phyloP scores from a whole-genome alignment of 2,329 filamentous ascomycete genomes.

The Cercospora sojina region DNA sequence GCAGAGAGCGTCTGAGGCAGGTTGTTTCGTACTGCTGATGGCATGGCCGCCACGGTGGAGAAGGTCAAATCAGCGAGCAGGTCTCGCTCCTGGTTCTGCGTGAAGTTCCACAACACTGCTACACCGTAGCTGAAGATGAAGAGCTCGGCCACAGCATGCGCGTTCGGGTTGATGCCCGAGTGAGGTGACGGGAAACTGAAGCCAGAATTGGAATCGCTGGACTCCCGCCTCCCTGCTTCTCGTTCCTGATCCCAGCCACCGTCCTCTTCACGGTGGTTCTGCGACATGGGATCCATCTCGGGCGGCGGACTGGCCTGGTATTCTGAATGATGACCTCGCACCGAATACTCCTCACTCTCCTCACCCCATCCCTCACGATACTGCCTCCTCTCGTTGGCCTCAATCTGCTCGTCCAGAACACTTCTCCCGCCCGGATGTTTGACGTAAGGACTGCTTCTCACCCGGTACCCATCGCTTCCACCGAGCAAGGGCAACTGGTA shows the following conservation, averaged over 20 bases:
- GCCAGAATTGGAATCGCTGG: slow-evolving; percentile 36
- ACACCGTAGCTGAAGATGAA: slow-evolving; percentile 97
- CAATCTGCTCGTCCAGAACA: slow-evolving; percentile 90
- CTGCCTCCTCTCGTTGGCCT: slow-evolving; percentile 83
- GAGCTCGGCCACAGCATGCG: slow-evolving; percentile 85
- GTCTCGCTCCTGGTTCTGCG: slow-evolving; percentile 92
- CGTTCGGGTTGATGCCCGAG: slow-evolving; percentile 63
- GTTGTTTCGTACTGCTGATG: slow-evolving; percentile 20
- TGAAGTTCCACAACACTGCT: slow-evolving; percentile 98
- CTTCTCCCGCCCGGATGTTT: slow-evolving; percentile 93
- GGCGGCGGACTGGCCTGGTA: slow-evolving; percentile 24
- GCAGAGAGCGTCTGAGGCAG: slow-evolving; percentile 24
- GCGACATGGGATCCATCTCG: slow-evolving; percentile 13
- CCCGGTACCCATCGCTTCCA: slow-evolving; percentile 79
- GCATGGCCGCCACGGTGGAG: slow-evolving; percentile 46
- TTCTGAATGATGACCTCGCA: slow-evolving; percentile 29
- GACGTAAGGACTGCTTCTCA: slow-evolving; percentile 85
- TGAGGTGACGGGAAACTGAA: slow-evolving; percentile 51
- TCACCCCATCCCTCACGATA: slow-evolving; percentile 91
- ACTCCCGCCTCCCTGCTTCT: slow-evolving; percentile 27
- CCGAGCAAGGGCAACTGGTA: slow-evolving; percentile 89
- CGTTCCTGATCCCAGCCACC: slow-evolving; percentile 24
- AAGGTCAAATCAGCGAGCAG: slow-evolving; percentile 94
- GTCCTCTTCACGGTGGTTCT: slow-evolving; percentile 20
- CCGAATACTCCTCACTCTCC: slow-evolving; percentile 65